These are phyloP conservation scores for Massospora cicadina DNA, from an alignment of 371 early-diverging fungal species.

Conservation along the genomic window DNA sequence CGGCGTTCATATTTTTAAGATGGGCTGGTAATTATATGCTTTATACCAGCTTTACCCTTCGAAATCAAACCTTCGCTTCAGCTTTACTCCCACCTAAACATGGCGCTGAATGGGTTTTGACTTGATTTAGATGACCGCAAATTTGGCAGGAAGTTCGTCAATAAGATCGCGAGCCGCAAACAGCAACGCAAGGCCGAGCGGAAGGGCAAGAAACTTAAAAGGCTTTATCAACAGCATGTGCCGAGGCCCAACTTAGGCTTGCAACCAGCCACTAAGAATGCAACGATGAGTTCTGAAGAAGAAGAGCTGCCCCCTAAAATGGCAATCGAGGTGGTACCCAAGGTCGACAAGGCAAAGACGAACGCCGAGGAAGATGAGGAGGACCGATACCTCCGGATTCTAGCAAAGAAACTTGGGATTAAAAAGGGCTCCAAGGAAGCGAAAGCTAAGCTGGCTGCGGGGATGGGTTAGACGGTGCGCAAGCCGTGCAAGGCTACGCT, in stretches of 20 bases:
- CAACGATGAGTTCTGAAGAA: too few relatives aligned
- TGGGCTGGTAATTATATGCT: too few relatives aligned
- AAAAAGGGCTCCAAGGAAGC: slow-evolving; percentile 22
- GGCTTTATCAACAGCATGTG: too few relatives aligned
- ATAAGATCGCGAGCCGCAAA: neutral
- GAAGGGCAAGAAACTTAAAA: neutral
- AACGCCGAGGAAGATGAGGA: slow-evolving; percentile 47
- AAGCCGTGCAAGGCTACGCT: neutral
- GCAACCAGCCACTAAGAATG: too few relatives aligned
- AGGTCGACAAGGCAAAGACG: slow-evolving; percentile 13
- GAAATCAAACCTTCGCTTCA: too few relatives aligned
- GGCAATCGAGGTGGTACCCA: slow-evolving; percentile 5
- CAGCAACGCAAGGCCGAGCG: neutral
- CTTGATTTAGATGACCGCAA: neutral
- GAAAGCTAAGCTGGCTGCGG: slow-evolving; percentile 27
- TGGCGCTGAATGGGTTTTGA: too few relatives aligned
- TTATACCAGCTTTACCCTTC: too few relatives aligned
- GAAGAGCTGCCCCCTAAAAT: too few relatives aligned
- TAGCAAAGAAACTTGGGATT: slow-evolving; percentile 60
- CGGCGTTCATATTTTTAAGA: too few relatives aligned
- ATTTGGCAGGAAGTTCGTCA: neutral
- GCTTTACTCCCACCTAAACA: too few relatives aligned
- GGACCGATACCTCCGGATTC: slow-evolving; percentile 52
- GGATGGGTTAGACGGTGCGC: slow-evolving; percentile 4
- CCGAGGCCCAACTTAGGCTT: too few relatives aligned